phyloP scores from a whole-genome alignment of 257 asterid genomes.

The Coffea eugenioides region DNA sequence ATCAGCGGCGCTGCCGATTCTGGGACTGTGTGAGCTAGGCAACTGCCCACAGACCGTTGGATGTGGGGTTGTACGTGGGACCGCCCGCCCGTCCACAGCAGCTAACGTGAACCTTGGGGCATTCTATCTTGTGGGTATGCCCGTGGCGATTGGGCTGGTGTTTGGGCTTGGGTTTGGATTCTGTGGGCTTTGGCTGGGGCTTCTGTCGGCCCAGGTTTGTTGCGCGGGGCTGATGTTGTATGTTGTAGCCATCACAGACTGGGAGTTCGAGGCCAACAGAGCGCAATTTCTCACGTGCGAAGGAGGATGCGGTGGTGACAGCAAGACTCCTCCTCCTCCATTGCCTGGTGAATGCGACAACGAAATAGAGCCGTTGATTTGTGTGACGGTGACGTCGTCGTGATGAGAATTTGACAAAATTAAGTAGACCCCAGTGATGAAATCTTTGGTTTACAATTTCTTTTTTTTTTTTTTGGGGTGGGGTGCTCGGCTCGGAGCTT shows the following conservation, averaged over 20 bases:
- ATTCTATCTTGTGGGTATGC: constrained; percentile 79
- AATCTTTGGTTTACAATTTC: constrained; percentile 1
- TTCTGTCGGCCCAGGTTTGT: constrained; percentile 68
- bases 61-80: constrained; percentile 81
- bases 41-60: constrained; percentile 90
- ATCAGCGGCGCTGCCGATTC: constrained; percentile 61
- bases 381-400: constrained; percentile 52
- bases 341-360: constrained; percentile 29
- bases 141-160: constrained; percentile 71
- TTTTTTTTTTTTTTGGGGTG: not conserved
- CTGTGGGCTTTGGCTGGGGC: constrained; percentile 82
- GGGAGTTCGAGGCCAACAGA: constrained; percentile 64
- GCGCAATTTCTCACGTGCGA: constrained; percentile 74
- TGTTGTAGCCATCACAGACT: constrained; percentile 72
- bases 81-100: constrained; percentile 72
- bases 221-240: constrained; percentile 81
- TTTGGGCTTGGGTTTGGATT: constrained; percentile 53
- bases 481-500: too few relatives aligned
- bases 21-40: constrained; percentile 84
- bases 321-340: not conserved
- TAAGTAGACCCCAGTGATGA: constrained; percentile 20
- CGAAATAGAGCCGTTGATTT: constrained; percentile 57
- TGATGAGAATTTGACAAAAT: constrained; percentile 26
- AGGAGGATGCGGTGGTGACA: constrained; percentile 39
- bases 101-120: constrained; percentile 85